Evolutionary conservation across 2,329 filamentous ascomycete genomes (phyloP).

Genomic region (Colletotrichum somersetense): DNA sequence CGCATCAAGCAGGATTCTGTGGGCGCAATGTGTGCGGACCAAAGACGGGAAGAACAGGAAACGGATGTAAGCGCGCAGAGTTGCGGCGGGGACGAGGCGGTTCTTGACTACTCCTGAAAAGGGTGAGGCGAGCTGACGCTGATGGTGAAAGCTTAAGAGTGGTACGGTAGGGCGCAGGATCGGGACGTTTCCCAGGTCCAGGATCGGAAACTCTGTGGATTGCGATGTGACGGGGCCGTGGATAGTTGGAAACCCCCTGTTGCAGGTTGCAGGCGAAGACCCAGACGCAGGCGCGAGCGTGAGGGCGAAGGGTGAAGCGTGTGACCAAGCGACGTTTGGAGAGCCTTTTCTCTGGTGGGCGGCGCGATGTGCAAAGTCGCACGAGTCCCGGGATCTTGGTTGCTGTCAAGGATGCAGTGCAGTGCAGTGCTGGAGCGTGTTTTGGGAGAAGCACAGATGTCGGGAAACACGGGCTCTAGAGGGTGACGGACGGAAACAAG

Average conservation of each 20-base stretch:
- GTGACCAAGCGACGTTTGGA: conserved; percentile 28
- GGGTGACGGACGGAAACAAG: conserved; percentile 29
- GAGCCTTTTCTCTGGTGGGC: conserved; percentile 8
- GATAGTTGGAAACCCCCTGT: conserved; percentile 17
- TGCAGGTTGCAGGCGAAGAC: conserved; percentile 9
- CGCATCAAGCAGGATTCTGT: conserved; percentile 32
- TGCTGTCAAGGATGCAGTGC: conserved; percentile 33
- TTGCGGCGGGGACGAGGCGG: conserved; percentile 17
- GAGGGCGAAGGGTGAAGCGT: conserved; percentile 7
- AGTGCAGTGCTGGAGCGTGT: conserved; percentile 37
- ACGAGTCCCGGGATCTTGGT: conserved; percentile 40
- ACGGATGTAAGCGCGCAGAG: not conserved
- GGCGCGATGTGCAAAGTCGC: conserved; percentile 26
- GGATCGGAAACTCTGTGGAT: conserved; percentile 37
- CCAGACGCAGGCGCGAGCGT: not conserved
- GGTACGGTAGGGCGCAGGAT: conserved; percentile 16
- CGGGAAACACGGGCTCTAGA: conserved; percentile 29
- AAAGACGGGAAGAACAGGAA: conserved; percentile 17
- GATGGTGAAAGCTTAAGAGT: conserved; percentile 22
- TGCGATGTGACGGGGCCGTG: conserved; percentile 28
- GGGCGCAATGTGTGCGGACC: conserved; percentile 7
- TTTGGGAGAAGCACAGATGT: conserved; percentile 36
- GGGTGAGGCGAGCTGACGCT: conserved; percentile 36
- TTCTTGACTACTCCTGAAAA: conserved; percentile 40
- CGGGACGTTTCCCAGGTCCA: conserved; percentile 37